Conservation (phyloP, 768 basidiomycete species). For the Collybiopsis luxurians region DNA sequence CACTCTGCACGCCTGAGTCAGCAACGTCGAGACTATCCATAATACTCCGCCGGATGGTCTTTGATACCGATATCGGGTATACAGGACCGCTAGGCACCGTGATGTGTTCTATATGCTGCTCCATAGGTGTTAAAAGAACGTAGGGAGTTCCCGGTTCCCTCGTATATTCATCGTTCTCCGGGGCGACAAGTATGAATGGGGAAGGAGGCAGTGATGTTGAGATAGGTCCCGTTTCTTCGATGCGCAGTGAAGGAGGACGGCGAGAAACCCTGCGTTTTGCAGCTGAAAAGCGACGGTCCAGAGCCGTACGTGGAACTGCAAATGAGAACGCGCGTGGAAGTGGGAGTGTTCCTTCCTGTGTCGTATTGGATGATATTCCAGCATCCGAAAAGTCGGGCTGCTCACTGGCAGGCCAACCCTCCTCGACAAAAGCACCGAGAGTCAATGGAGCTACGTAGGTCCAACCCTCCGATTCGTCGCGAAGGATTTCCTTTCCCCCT, state of each 20-base stretch:
- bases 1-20: too few relatives aligned
- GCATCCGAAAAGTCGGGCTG: too few relatives aligned
- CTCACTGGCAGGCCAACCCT: too few relatives aligned
- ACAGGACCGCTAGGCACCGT: neutral
- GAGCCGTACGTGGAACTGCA: constrained; percentile 13
- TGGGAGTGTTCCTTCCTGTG: neutral
- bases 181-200: neutral
- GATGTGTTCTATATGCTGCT: neutral
- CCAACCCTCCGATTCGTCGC: neutral
- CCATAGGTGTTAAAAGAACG: neutral
- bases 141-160: neutral
- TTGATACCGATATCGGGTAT: constrained; percentile 2
- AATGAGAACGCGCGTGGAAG: constrained; percentile 14
- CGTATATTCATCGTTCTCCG: neutral
- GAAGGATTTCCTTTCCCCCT: neutral
- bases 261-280: neutral
- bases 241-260: constrained; percentile 8
- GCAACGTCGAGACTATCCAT: neutral
- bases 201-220: constrained; percentile 14
- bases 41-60: neutral
- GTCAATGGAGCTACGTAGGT: neutral
- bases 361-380: too few relatives aligned
- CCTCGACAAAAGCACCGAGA: neutral
- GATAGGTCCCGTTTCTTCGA: constrained; percentile 3
- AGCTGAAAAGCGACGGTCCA: neutral